A percentile compares a stretch with the other conserved stretches of the same genome.
Evolutionary conservation across 257 asterid species (phyloP).

Genomic region (Solanum ossicruentum): DNA sequence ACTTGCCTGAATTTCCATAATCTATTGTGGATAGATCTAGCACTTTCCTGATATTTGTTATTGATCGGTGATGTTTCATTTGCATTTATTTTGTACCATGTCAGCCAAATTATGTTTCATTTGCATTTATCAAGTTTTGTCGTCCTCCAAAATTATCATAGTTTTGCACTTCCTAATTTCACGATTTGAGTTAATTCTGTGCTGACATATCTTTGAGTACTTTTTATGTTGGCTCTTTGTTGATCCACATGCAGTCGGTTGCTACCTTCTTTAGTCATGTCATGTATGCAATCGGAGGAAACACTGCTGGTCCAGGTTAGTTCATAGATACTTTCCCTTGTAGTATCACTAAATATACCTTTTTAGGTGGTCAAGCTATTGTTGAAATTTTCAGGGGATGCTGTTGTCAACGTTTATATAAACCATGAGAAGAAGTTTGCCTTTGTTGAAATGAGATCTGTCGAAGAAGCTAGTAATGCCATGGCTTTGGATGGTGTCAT

Average conservation of each 20-base stretch:
- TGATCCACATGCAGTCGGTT: conserved; percentile 47
- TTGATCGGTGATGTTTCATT: not conserved
- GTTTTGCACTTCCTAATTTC: not conserved
- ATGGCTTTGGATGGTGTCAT: conserved; percentile 97
- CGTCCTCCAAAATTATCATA: not conserved
- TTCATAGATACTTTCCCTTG: not conserved
- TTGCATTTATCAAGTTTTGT: not conserved
- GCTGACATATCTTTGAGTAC: not conserved
- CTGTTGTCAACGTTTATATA: conserved; percentile 84
- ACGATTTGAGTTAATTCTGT: not conserved
- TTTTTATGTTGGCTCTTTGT: not conserved
- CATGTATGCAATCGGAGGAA: conserved; percentile 93
- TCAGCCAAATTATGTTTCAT: not conserved
- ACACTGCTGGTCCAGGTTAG: conserved; percentile 97
- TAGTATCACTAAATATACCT: not conserved
- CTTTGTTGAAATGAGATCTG: conserved; percentile 96
- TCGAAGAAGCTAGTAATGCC: conserved; percentile 98
- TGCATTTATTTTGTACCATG: not conserved
- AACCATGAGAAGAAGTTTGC: conserved; percentile 96
- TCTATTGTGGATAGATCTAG: not conserved
- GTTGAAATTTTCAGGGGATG: conserved; percentile 60
- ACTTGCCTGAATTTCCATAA: not conserved
- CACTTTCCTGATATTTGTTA: not conserved
- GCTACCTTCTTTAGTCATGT: conserved; percentile 92
- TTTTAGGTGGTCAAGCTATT: not conserved